phyloP scores from a whole-genome alignment of 352 stramenopile species.

The Pythium sp. region DNA sequence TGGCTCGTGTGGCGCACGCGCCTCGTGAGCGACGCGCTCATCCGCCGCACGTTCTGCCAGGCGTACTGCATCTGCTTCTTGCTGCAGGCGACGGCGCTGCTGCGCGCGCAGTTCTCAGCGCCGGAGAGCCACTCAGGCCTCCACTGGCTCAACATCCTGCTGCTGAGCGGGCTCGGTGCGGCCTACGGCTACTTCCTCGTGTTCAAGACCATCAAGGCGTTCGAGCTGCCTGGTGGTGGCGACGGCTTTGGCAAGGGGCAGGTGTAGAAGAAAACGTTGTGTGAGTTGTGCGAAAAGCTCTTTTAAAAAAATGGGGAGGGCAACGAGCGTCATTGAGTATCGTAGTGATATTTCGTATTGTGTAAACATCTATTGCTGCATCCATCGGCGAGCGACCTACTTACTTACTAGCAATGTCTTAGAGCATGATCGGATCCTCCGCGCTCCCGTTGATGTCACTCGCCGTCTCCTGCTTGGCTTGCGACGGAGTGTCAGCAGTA shows the following conservation, averaged over 20 bases:
- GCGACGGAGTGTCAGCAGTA: not conserved
- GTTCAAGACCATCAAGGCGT: conserved; percentile 88
- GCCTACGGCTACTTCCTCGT: conserved; percentile 84
- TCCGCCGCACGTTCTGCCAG: conserved; percentile 86
- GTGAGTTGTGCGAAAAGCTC: not conserved
- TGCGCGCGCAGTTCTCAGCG: conserved; percentile 68
- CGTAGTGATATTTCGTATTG: not conserved
- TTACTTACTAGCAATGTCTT: not conserved
- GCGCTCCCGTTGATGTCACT: not conserved
- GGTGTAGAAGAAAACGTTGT: conserved; percentile 23
- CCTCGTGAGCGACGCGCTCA: conserved; percentile 79
- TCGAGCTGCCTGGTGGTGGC: conserved; percentile 55
- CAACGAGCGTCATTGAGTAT: not conserved
- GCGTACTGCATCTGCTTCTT: conserved; percentile 87
- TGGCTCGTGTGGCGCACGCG: conserved; percentile 87
- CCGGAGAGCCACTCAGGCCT: conserved; percentile 78
- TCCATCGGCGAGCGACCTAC: not conserved
- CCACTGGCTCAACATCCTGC: conserved; percentile 80
- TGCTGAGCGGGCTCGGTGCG: conserved; percentile 57
- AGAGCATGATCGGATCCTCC: conserved; percentile 10
- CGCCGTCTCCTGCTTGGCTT: not conserved
- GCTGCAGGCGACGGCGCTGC: conserved; percentile 66
- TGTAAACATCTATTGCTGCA: conserved; percentile 5
- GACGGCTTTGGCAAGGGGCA: conserved; percentile 44
- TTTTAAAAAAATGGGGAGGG: not conserved